Evolutionary conservation across 495 filamentous ascomycete genomes (phyloP).

Genomic region (Amphirosellinia nigrospora): DNA sequence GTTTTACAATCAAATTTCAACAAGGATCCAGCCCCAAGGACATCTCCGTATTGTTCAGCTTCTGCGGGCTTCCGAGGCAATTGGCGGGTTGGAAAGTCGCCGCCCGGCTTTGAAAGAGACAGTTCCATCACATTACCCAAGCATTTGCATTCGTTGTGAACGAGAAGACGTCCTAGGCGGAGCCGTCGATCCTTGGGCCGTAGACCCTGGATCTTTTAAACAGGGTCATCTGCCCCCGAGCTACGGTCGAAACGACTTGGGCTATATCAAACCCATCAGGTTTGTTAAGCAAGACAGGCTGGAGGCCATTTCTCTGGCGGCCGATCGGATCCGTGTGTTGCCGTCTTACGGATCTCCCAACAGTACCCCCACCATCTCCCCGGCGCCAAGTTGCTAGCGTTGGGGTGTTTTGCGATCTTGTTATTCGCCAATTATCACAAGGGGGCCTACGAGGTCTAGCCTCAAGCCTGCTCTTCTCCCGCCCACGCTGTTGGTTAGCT

Average conservation of each 20-base stretch:
- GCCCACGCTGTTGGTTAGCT: constrained; percentile 16
- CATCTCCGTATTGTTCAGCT: not conserved
- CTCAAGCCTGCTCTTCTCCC: constrained; percentile 11
- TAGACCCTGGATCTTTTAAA: constrained; percentile 17
- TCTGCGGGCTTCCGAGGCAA: constrained; percentile 25
- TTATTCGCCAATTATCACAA: constrained; percentile 26
- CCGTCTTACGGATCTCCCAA: constrained; percentile 17
- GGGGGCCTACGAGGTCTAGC: constrained; percentile 10
- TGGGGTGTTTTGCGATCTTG: constrained; percentile 8
- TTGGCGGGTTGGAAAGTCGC: constrained; percentile 1
- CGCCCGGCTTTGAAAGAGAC: not conserved
- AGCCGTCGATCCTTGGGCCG: constrained; percentile 2
- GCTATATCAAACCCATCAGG: not conserved
- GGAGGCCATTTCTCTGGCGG: constrained; percentile 2
- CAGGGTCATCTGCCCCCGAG: not conserved
- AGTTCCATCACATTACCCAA: not conserved
- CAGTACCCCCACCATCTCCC: constrained; percentile 25
- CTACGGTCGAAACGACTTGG: constrained; percentile 1
- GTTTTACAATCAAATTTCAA: not conserved
- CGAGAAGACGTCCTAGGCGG: not conserved
- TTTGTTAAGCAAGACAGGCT: constrained; percentile 1
- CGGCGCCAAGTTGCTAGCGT: constrained; percentile 23
- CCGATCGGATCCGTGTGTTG: constrained; percentile 24
- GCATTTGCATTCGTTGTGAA: constrained; percentile 11
- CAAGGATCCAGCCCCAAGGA: not conserved